Base-by-base conservation (phyloP, 768 basidiomycete genomes). In the Rhodotorula diobovata region DNA sequence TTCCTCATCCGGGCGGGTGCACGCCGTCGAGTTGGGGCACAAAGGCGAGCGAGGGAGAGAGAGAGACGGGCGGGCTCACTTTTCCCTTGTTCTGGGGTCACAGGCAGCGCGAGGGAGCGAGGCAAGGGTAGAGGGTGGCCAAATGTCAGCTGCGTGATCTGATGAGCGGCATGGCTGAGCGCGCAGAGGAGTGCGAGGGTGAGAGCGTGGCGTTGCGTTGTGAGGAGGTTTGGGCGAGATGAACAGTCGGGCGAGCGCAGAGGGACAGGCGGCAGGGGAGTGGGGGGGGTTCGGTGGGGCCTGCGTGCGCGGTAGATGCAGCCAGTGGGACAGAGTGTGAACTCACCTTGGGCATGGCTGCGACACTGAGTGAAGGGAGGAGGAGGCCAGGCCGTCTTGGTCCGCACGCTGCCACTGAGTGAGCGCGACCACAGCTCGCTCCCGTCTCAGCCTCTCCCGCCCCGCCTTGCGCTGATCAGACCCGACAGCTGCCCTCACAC, bases 1-100 rank as follows among this genome's bases (percentile, higher is more conserved):
- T 8, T 34, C n/a, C 50, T 25, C 21, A 3, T 14, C 14, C 2
- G 41, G 6, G 41, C 6, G 2, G 11, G 39, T 23, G 43, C 6
- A 20, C 14, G 28, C 4, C 12, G 34, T 43, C 21, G 20, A 28
- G 45, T 32, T 12, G 50, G 12, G 54, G 34, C 45, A 28, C 32
- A 56, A 18, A 16, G 51, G 46, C 25, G 6, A 28, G 48, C 35
- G 35, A 12, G 65, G 35, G n/a, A 39, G 32, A n/a, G 32, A n/a
- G n/a, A n/a, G n/a, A n/a, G 39, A 48, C 45, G n/a, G 30, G 18
- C 25, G 21, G 30, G 39, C 71, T 58, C n/a, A 72, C 71, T 53
- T 72, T 72, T 72, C 71, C 71, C 37, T 72, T 72, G 66, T 72
- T 72, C 71, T 72, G 39, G 28, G 21, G 28, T 23, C 25, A 28